A percentile compares a stretch with the other conserved stretches of the same genome.
Conservation (phyloP, 129 eudicot genomes). For the Erigeron canadensis region DNA sequence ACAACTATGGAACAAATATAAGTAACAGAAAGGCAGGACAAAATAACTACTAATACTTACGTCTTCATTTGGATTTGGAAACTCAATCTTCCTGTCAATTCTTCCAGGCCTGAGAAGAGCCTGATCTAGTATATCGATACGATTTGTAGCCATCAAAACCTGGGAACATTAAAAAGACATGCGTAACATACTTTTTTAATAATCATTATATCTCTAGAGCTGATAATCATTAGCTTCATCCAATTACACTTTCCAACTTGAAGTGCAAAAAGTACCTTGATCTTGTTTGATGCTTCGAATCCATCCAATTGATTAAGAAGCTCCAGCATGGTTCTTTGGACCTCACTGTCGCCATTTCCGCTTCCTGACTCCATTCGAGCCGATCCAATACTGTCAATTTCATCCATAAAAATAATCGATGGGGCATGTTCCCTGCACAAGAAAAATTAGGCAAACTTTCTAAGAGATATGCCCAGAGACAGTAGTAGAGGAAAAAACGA, state of each 20-base stretch:
- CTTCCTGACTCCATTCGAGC: conserved; percentile 90
- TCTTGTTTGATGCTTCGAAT: conserved; percentile 84
- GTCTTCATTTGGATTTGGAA: conserved; percentile 36
- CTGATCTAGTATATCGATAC: conserved; percentile 33
- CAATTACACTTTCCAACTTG: neutral
- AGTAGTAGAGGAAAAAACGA: neutral
- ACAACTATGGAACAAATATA: no score
- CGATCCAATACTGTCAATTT: conserved; percentile 81
- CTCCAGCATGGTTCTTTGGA: conserved; percentile 77
- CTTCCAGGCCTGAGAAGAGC: conserved; percentile 39
- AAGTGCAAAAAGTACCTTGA: conserved; percentile 13
- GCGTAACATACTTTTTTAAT: neutral
- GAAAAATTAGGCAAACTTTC: neutral
- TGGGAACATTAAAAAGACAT: neutral
- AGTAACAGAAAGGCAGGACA: neutral
- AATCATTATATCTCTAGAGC: neutral
- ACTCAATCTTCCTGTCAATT: conserved; percentile 34
- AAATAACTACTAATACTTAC: neutral
- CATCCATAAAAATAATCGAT: conserved; percentile 86
- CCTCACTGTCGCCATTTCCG: conserved; percentile 92
- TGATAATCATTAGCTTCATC: neutral
- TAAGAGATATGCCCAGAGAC: neutral
- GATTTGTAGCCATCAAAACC: conserved; percentile 36
- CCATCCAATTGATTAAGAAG: conserved; percentile 88
- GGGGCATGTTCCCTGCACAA: conserved; percentile 75